Evolutionary conservation across 345 rosid species (phyloP), one percentile per base, ranked within the genome.

Genomic region (Dipteronia dyeriana): DNA sequence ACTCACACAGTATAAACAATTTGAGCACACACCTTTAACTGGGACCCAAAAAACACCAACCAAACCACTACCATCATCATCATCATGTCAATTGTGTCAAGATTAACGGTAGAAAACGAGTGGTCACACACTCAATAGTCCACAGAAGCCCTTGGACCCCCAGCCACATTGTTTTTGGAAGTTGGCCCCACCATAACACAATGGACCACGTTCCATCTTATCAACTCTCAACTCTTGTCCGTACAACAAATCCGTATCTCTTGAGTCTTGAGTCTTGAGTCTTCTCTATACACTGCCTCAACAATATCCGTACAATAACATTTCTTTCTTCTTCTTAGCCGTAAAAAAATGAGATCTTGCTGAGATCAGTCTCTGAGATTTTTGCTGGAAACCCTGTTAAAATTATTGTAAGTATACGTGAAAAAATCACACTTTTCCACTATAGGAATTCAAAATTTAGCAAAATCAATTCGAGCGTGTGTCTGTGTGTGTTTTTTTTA

Each of bases 121-220:
- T 63, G 77, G 61, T 29, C 77, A 49, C 60, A 29, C 9, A 14
- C 14, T 0, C 53, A 39, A 39, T 5, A 39, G 43, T 39, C 45
- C 45, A 9, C 45, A 41, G 8, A 41, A 41, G 7, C 45, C 41
- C 39, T 5, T 4, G 13, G 14, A 16, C 3, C 51, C 49, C 29
- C 39, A 29, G 2, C 41, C 59, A 11, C 62, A 14, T 41, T 54
- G 31, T 2, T 53, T 43, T 79, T 57, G 79, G 73, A 78, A 70
- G 69, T 76, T 76, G 74, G 11, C 14, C 0, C 1, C 61, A 38
- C 23, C 26, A 12, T 39, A 56, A 9, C 19, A 71, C 3, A 31
- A 29, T 29, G 43, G 65, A 59, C 77, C 73, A 76, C 66, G 70
- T 62, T 69, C 70, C 62, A 61, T 79, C 76, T 79, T n/a, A 74